phyloP scores from a whole-genome alignment of 2,329 filamentous ascomycete species.

The Ophiocordyceps unilateralis region DNA sequence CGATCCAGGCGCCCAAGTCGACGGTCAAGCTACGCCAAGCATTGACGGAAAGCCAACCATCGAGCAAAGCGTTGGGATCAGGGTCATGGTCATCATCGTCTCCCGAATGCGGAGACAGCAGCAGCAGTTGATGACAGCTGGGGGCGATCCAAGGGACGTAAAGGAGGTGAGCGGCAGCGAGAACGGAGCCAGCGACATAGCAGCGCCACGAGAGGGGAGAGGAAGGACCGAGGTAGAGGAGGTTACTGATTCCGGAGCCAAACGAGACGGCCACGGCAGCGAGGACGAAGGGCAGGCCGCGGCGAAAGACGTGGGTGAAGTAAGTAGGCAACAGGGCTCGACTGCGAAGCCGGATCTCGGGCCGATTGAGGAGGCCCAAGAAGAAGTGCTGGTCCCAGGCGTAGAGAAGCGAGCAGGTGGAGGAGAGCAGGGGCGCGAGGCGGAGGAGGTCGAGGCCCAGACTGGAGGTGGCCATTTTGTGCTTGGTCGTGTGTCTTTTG shows the following conservation, averaged over 20 bases:
- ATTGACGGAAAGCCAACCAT: background rate
- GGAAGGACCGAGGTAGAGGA: background rate
- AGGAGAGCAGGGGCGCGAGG: background rate
- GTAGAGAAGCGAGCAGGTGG: slow-evolving; percentile 1
- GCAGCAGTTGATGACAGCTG: background rate
- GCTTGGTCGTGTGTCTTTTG: background rate
- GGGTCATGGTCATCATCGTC: no score
- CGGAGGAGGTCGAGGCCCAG: background rate
- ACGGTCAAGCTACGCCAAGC: background rate
- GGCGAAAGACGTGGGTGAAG: background rate
- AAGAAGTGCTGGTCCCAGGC: slow-evolving; percentile 1
- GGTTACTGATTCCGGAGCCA: background rate
- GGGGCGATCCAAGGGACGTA: background rate
- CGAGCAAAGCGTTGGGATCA: background rate
- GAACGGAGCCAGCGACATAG: background rate
- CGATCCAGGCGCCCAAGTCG: background rate
- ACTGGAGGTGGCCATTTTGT: background rate
- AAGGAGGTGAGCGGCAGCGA: background rate
- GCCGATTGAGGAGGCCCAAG: background rate
- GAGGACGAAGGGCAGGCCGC: background rate
- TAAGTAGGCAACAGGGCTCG: background rate
- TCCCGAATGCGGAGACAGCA: no score
- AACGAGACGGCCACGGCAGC: background rate
- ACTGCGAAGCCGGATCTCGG: background rate
- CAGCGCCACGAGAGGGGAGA: background rate